phyloP scores from a whole-genome alignment of 1,284 basidiomycete genomes.

The Rhodotorula sp. region DNA sequence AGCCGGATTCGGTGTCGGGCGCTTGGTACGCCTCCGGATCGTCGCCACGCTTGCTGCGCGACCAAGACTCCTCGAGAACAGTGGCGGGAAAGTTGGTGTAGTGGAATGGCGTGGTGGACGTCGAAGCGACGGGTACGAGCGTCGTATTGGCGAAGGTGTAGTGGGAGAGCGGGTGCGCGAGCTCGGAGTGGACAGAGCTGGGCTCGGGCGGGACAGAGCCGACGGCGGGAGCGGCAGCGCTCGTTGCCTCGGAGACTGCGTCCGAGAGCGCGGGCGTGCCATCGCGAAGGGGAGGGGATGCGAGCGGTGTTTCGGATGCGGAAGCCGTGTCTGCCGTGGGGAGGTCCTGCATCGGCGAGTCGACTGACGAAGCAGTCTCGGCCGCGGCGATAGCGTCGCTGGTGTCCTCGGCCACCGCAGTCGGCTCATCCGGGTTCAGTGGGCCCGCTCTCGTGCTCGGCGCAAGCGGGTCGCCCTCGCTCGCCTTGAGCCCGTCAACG shows the following conservation, averaged over 20 bases:
- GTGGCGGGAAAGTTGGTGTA: slow-evolving; percentile 20
- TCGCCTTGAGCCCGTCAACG: too few species aligned
- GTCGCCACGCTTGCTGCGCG: slow-evolving; percentile 23
- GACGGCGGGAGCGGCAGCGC: not conserved
- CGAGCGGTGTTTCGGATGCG: slow-evolving; percentile 3
- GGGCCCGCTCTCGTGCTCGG: too few species aligned
- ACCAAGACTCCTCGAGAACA: slow-evolving; percentile 23
- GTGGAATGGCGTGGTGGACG: slow-evolving; percentile 21
- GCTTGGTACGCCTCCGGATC: slow-evolving; percentile 17
- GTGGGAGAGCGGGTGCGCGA: slow-evolving; percentile 19
- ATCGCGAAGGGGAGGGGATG: slow-evolving; percentile 15
- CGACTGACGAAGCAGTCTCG: too few species aligned
- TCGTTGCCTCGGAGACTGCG: slow-evolving; percentile 7
- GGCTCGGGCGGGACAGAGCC: not conserved
- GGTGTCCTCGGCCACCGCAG: too few species aligned
- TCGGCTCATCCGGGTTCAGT: too few species aligned
- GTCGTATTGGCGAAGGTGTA: slow-evolving; percentile 30
- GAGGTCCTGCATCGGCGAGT: not conserved
- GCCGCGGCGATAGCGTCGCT: too few species aligned
- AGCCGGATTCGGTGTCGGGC: slow-evolving; percentile 16
- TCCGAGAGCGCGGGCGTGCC: slow-evolving; percentile 20
- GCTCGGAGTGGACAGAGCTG: not conserved
- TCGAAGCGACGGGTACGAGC: slow-evolving; percentile 25
- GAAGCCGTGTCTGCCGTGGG: not conserved
- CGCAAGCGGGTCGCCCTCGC: too few species aligned